These are phyloP conservation scores for Phytopythium chamaehyphon DNA, from an alignment of 352 stramenopile species.

Conservation along the genomic window DNA sequence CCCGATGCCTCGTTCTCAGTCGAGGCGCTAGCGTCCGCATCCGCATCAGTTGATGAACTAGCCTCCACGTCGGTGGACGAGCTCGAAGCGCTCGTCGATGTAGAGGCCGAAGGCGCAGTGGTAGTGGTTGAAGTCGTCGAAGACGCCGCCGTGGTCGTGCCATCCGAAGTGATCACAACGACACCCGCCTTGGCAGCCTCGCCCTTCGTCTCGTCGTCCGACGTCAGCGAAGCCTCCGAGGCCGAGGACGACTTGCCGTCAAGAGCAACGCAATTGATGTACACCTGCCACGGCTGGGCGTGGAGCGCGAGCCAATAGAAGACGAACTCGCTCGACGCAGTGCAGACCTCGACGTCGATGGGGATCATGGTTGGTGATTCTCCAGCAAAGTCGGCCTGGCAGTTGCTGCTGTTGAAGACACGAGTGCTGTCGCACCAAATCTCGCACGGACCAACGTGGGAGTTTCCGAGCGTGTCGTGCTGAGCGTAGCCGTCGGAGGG, in stretches of 20 bases:
- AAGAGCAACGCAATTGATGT: conserved; percentile 24
- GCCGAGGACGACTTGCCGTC: conserved; percentile 5
- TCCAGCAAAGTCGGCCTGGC: conserved; percentile 18
- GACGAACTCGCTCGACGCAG: conserved; percentile 21
- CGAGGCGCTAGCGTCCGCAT: conserved; percentile 5
- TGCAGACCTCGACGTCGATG: conserved; percentile 20
- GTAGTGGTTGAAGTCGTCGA: conserved; percentile 9
- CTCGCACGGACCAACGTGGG: conserved; percentile 17
- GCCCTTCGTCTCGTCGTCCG: background rate
- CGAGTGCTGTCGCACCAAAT: conserved; percentile 40
- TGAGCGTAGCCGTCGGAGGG: conserved; percentile 8
- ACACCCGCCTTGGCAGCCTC: too few relatives aligned
- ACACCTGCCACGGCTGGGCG: conserved; percentile 30
- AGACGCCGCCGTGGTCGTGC: conserved; percentile 5
- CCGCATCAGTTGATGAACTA: conserved; percentile 8
- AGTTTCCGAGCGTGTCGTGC: conserved; percentile 13
- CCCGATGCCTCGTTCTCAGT: conserved; percentile 2
- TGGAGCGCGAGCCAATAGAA: conserved; percentile 44
- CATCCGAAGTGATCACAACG: background rate
- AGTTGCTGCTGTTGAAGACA: conserved; percentile 29
- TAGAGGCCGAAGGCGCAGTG: background rate
- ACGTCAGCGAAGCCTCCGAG: background rate
- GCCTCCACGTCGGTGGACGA: too few relatives aligned
- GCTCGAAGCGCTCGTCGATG: background rate
- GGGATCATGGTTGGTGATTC: conserved; percentile 16